Base-by-base conservation (phyloP, 495 filamentous ascomycete species). In the Clohesyomyces aquaticus region DNA sequence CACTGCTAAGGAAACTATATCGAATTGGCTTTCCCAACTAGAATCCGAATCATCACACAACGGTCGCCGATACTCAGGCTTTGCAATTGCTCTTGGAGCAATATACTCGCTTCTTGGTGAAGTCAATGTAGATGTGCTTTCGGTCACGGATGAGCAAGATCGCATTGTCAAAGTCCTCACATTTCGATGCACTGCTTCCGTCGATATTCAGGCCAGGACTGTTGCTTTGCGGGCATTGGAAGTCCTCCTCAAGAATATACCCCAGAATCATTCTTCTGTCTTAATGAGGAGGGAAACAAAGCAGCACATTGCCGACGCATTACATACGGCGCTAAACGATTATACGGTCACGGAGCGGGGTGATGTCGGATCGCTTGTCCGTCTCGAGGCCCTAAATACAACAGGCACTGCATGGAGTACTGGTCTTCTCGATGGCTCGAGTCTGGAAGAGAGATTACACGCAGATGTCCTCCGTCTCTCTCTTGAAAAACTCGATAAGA, bases 281-380 rank as follows among this genome's bases (percentile, higher is more conserved):
- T 35, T 22, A 28, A 4, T 41, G 29, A 10, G 10, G 12, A 27
- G 32, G 25, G 59, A 58, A 0, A 27, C 70, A 16, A 59, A 54
- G 32, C 28, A 68, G 18, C 49, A 63, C 3, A 72, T 75, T 23
- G 46, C 59, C 0, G 41, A 38, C 18, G 75, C 72, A 9, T 57
- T 75, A 28, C 69, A 70, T 32, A 56, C 51, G 10, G 70, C 67
- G 0, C 72, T 98, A 45, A 88, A 94, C 56, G 93, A 99, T 71
- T 97, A 98, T 66, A 92, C 90, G 0, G 90, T 89, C 10, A 91
- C 89, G 67, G 82, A 89, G 42, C 81, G 91, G 9, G 95, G 94
- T 12, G 94, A 99, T 70, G 80, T 97, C 55, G 94, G 94, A 3
- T 95, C 91, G 1, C 82, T 88, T 27, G 88, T 93, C 12, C 81